Evolutionary conservation across 805 yeast genomes (phyloP), one percentile per base, ranked within the genome.

Genomic region (Wickerhamiella brachini): DNA sequence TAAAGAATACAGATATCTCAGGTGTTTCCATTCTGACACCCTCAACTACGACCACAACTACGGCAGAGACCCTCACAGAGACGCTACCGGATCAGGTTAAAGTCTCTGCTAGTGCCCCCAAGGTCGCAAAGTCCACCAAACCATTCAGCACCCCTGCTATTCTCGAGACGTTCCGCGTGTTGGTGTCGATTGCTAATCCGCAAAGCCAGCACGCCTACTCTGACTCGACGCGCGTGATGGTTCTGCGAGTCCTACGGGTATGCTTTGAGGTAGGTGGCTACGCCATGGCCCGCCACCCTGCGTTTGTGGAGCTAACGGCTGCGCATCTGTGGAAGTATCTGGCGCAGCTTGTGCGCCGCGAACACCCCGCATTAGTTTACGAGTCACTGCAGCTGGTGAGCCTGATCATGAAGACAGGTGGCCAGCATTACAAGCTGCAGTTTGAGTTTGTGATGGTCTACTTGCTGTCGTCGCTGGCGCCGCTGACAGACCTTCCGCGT

Each of bases 271-370:
- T 85, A 5, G 73, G 87, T 10, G 96, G 96, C 2, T 69, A 72
- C 49, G 71, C 70, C 15, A 73, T 88, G 49, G 70, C 76, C 3
- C 63, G 68, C 26, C 90, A 85, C 61, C 79, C 84, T 1, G 72
- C 81, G 3, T 68, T 89, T 45, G 74, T 86, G 63, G 75, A 73
- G 18, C 68, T 87, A 24, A 75, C 86, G 9, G 77, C 90, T 1
- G 93, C 87, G 60, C 81, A 85, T 9, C 76, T 89, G n/a, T 85
- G 87, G 64, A 90, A 88, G 62, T 85, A 86, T 60, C 73, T 89
- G 26, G 77, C 90, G 45, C 93, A 81, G 63, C 76, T 88, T 24
- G 78, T 88, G 29, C 85, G 94, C 54, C 52, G 76, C 2, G 94
- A 86, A 56, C 83, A 87, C 17, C 76, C 85, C 1, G 73, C 82